Conservation (phyloP, 345 rosid species). For the Leavenworthia alabamica region DNA sequence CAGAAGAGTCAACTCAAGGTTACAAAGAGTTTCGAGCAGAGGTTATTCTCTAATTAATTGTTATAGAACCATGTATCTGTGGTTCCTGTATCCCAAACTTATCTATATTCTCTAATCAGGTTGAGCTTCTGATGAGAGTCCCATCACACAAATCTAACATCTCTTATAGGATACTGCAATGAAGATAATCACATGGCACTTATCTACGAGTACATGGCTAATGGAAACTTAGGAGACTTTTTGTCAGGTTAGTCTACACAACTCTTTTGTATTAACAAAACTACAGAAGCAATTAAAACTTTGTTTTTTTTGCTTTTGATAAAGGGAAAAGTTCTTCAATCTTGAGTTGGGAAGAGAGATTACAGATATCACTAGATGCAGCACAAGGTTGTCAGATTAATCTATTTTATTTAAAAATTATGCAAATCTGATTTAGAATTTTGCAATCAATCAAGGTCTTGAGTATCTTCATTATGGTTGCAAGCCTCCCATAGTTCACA, state of each 20-base stretch:
- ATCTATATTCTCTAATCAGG: slow-evolving; percentile 24
- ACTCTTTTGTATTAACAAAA: neutral
- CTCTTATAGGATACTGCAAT: slow-evolving; percentile 40
- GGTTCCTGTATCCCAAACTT: neutral
- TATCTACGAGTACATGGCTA: slow-evolving; percentile 42
- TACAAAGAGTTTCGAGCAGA: slow-evolving; percentile 37
- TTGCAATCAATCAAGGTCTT: neutral
- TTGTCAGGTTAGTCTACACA: slow-evolving; percentile 26
- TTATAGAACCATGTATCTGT: neutral
- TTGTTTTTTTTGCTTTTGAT: neutral
- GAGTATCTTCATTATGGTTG: slow-evolving; percentile 40
- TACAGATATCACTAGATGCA: slow-evolving; percentile 37
- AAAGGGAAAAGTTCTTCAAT: slow-evolving; percentile 4
- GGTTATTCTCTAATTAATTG: slow-evolving; percentile 15
- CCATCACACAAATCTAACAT: slow-evolving; percentile 40
- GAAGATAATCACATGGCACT: slow-evolving; percentile 29
- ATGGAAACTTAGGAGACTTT: slow-evolving; percentile 32
- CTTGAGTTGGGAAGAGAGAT: slow-evolving; percentile 39
- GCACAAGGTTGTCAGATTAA: slow-evolving; percentile 32
- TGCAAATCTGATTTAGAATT: neutral
- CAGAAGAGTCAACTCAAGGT: slow-evolving; percentile 33
- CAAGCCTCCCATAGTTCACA: slow-evolving; percentile 48
- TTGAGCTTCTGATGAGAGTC: slow-evolving; percentile 33
- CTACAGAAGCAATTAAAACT: neutral
- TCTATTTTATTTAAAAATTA: neutral